Evolutionary conservation across 164 flowering plant species (phyloP).

Genomic region (Magnolia officinalis): DNA sequence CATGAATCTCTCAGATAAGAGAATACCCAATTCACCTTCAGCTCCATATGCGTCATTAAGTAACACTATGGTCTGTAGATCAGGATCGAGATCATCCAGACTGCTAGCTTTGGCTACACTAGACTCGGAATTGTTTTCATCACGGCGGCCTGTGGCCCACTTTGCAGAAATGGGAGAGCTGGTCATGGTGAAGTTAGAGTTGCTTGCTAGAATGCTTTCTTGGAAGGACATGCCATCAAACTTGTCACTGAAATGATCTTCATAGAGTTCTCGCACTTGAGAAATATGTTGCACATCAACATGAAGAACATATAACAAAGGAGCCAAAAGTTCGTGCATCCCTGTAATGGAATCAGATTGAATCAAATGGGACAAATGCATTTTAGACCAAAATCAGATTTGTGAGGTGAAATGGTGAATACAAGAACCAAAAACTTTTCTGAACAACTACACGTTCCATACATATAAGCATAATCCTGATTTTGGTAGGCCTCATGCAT

Average conservation of each 20-base stretch:
- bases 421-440: too few species aligned
- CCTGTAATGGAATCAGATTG: slow-evolving; percentile 34
- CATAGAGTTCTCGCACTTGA: slow-evolving; percentile 62
- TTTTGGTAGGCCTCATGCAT: too few species aligned
- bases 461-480: too few species aligned
- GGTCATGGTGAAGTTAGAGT: slow-evolving; percentile 18
- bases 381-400: too few species aligned
- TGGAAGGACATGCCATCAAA: slow-evolving; percentile 73
- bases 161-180: slow-evolving; percentile 28
- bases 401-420: too few species aligned
- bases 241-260: slow-evolving; percentile 79
- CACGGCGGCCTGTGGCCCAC: slow-evolving; percentile 20
- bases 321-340: slow-evolving; percentile 98
- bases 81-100: slow-evolving; percentile 67
- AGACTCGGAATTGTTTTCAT: slow-evolving; percentile 34
- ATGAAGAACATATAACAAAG: slow-evolving; percentile 84
- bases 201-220: slow-evolving; percentile 46
- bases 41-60: slow-evolving; percentile 93
- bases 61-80: slow-evolving; percentile 55
- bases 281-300: slow-evolving; percentile 70
- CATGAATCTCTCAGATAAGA: slow-evolving; percentile 82
- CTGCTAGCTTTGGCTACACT: slow-evolving; percentile 26
- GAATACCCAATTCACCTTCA: slow-evolving; percentile 91
- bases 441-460: too few species aligned
- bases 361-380: too few species aligned